Base-by-base conservation (phyloP, 352 stramenopile species). In the Globisporangium barbulae region DNA sequence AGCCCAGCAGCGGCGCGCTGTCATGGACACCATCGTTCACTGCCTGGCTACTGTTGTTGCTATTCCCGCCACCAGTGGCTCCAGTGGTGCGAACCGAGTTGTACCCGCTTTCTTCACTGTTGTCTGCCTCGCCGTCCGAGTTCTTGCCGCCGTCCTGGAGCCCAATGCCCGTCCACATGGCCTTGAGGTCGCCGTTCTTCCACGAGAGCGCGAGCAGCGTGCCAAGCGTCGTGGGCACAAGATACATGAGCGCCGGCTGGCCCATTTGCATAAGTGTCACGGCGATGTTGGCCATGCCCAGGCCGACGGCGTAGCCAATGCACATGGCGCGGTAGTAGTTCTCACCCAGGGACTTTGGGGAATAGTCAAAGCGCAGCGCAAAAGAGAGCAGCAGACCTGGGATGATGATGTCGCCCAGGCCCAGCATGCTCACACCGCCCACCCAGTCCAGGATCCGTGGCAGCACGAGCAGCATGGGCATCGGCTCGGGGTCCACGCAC, bases 371-470 rank as follows among this genome's bases (percentile, higher is more conserved):
- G 9, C 94, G 86, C 19, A 94, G 75, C 1, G 86, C 86, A 71
- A 98, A 98, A 53, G 92, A 95, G 13, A 98, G 74, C 37, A 99
- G 72, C 64, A 99, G 78, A 2, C 96, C 96, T 7, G 95, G 95
- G 37, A 98, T 63, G 21, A 98, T 97, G 64, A 99, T 98, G 79
- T 99, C 96, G 9, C 96, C 96, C 3, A 99, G 74, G 60, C 96
- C 96, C 15, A 99, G 78, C 84, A 99, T 94, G 37, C 79, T 96
- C 19, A 87, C 81, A 10, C 96, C 96, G 53, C 92, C 91, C 39
- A 86, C 69, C 82, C 97, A 98, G 77, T 98, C 90, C 35, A 88
- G 69, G 31, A 98, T 68, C 10, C 93, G 85, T 30, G 97, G 97
- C 49, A 99, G 71, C 37, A 97, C 78, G 53, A 98, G 89, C 19